A percentile compares a stretch with the other conserved stretches of the same genome.
phyloP scores from a whole-genome alignment of 805 yeast species.

The Metschnikowia koreensis region DNA sequence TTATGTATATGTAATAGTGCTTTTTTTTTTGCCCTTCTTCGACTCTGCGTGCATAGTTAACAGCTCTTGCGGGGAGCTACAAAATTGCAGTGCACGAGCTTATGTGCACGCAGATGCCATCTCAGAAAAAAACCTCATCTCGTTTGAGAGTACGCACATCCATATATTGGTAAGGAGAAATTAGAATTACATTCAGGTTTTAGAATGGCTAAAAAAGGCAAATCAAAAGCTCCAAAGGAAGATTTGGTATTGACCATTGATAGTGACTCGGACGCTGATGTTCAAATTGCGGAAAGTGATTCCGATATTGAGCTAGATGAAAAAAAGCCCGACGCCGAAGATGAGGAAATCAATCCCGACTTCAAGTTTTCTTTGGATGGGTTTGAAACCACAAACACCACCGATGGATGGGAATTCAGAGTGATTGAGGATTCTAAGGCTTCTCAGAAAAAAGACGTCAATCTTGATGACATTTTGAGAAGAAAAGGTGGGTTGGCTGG shows the following conservation, averaged over 20 bases:
- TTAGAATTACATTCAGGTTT: neutral
- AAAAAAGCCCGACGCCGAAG: constrained; percentile 16
- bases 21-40: neutral
- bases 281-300: constrained; percentile 15
- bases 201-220: constrained; percentile 16
- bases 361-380: constrained; percentile 70
- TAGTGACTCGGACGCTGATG: constrained; percentile 61
- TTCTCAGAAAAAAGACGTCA: constrained; percentile 56
- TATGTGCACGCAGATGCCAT: constrained; percentile 11
- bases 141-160: neutral
- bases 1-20: neutral
- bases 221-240: constrained; percentile 16
- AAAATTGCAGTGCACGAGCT: neutral
- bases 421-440: constrained; percentile 39
- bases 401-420: constrained; percentile 84
- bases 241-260: constrained; percentile 78
- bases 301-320: constrained; percentile 26
- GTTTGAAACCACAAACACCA: constrained; percentile 44
- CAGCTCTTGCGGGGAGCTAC: neutral
- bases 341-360: constrained; percentile 62
- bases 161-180: neutral
- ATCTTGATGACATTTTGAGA: constrained; percentile 82
- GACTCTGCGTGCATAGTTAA: neutral
- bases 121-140: constrained; percentile 7
- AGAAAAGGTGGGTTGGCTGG: constrained; percentile 75